Evolutionary conservation across 805 yeast species (phyloP).

Genomic region (Candida andamanensis): DNA sequence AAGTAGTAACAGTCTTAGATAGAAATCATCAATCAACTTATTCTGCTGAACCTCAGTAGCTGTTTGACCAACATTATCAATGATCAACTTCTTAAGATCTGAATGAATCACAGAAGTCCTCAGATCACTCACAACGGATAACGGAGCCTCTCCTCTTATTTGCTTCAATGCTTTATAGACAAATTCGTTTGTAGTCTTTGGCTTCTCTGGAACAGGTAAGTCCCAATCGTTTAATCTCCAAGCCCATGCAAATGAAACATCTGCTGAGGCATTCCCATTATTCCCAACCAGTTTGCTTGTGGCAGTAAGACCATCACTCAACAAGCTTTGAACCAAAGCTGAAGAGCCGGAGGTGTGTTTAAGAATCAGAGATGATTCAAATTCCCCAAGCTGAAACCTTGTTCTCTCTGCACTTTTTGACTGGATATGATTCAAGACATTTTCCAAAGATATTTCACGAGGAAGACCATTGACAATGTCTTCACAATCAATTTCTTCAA

Average conservation of each 20-base stretch:
- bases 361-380: constrained; percentile 39
- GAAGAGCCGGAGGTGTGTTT: constrained; percentile 5
- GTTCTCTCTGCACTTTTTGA: constrained; percentile 31
- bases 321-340: constrained; percentile 32
- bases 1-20: too few relatives aligned
- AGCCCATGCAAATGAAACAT: constrained; percentile 48
- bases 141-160: constrained; percentile 15
- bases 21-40: too few relatives aligned
- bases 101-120: too few relatives aligned
- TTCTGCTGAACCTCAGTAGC: too few relatives aligned
- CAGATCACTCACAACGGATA: too few relatives aligned
- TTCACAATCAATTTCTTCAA: constrained; percentile 50
- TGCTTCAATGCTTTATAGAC: constrained; percentile 50
- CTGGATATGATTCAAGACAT: constrained; percentile 42
- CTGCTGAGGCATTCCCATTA: constrained; percentile 4
- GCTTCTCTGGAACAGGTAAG: constrained; percentile 42
- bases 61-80: too few relatives aligned
- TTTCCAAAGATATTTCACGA: constrained; percentile 46
- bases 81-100: too few relatives aligned
- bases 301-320: constrained; percentile 53
- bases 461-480: constrained; percentile 69
- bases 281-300: constrained; percentile 44
- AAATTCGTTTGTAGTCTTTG: constrained; percentile 37
- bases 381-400: constrained; percentile 50
- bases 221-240: constrained; percentile 83